These are phyloP conservation scores for Trifolium subterraneum DNA, from an alignment of 306 rosid genomes.

Conservation along the genomic window DNA sequence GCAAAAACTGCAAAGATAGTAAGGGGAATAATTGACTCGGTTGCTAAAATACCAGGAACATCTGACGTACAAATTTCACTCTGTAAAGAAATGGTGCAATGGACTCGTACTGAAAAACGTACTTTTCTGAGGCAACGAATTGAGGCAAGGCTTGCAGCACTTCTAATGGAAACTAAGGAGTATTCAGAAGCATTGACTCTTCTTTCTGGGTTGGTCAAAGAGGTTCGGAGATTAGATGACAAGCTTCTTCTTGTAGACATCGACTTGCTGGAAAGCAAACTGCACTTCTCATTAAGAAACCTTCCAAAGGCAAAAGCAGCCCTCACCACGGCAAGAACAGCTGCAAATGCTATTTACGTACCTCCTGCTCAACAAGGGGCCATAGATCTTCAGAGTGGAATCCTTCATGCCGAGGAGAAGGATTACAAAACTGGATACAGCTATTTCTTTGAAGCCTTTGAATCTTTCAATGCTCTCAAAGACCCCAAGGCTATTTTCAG, in stretches of 20 bases:
- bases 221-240: constrained; percentile 95
- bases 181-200: constrained; percentile 84
- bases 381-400: constrained; percentile 93
- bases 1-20: constrained; percentile 97
- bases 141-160: constrained; percentile 95
- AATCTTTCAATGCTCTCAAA: constrained; percentile 89
- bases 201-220: constrained; percentile 83
- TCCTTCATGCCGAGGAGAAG: constrained; percentile 94
- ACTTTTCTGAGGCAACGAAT: constrained; percentile 92
- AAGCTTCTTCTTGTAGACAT: constrained; percentile 97
- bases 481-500: constrained; percentile 93
- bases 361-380: constrained; percentile 99
- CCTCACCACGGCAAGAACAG: constrained; percentile 94
- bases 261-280: constrained; percentile 92
- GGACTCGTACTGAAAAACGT: constrained; percentile 92
- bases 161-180: constrained; percentile 91
- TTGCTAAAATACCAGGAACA: constrained; percentile 87
- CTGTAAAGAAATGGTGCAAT: constrained; percentile 93
- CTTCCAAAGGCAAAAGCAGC: constrained; percentile 98
- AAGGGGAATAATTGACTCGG: constrained; percentile 80
- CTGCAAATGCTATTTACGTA: constrained; percentile 93
- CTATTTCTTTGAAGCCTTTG: constrained; percentile 94
- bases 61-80: constrained; percentile 85
- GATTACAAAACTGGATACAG: constrained; percentile 92
- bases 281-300: constrained; percentile 87